Evolutionary conservation across 768 basidiomycete genomes (phyloP).

Genomic region (Termitomyces sp.): DNA sequence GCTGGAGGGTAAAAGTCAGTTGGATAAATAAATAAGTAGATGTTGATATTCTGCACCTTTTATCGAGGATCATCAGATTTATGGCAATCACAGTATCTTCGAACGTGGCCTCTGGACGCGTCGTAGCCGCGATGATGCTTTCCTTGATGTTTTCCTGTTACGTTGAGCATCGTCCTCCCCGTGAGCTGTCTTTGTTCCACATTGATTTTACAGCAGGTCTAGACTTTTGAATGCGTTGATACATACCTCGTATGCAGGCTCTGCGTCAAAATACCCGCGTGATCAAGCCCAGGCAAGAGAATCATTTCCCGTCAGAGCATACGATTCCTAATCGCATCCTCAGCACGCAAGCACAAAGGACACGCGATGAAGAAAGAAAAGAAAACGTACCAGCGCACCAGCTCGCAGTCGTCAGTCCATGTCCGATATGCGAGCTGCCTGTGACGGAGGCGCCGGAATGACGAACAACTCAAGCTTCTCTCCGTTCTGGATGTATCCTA

Average conservation of each 20-base stretch:
- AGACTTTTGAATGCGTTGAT: background rate
- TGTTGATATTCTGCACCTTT: conserved; percentile 43
- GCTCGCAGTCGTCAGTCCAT: conserved; percentile 84
- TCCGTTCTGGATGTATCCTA: no score
- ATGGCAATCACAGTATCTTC: conserved; percentile 97
- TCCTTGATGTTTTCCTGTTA: conserved; percentile 97
- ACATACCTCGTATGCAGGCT: conserved; percentile 89
- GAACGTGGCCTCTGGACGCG: conserved; percentile 97
- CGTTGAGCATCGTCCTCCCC: conserved; percentile 79
- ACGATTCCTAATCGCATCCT: conserved; percentile 66
- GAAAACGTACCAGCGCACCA: conserved; percentile 78
- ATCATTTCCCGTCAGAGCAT: conserved; percentile 92
- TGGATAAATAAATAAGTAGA: background rate
- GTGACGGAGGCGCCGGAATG: conserved; percentile 94
- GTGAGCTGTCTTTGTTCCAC: conserved; percentile 89
- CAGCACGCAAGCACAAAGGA: no score
- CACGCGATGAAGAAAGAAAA: no score
- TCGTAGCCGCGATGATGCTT: conserved; percentile 89
- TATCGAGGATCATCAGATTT: no score
- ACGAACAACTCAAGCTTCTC: conserved; percentile 79
- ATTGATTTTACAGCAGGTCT: background rate
- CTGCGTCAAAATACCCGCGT: conserved; percentile 97
- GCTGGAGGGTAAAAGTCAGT: conserved; percentile 30
- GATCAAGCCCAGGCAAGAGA: conserved; percentile 95
- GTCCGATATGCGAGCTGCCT: conserved; percentile 91